Percentiles rank a stretch among this genome's conserved stretches.
These are phyloP conservation scores for Cymodocea nodosa DNA, from an alignment of 116 monocot species.

Conservation along the genomic window DNA sequence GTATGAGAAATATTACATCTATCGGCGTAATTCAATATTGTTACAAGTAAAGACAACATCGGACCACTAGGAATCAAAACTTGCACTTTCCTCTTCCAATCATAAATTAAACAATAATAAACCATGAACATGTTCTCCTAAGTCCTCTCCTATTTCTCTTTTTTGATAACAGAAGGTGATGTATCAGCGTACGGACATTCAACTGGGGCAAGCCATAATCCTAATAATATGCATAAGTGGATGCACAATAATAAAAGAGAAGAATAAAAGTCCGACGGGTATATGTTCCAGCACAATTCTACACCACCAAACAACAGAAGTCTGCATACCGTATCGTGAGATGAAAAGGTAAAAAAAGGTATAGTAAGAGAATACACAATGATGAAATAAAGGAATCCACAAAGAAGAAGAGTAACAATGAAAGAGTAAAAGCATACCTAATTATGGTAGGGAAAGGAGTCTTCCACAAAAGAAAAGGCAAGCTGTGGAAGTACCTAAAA, in stretches of 20 bases:
- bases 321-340: constrained; percentile 21
- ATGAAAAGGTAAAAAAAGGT: background rate
- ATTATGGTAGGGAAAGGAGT: constrained; percentile 52
- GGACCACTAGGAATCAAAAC: too few relatives aligned
- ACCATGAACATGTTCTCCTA: background rate
- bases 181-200: constrained; percentile 33
- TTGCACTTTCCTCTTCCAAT: too few relatives aligned
- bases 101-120: too few relatives aligned
- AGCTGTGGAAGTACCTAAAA: constrained; percentile 86
- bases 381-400: background rate
- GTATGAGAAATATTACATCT: too few relatives aligned
- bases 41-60: too few relatives aligned
- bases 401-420: background rate
- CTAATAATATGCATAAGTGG: constrained; percentile 65
- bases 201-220: constrained; percentile 50
- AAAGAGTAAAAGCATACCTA: constrained; percentile 20
- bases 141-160: constrained; percentile 9
- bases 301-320: constrained; percentile 52
- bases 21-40: too few relatives aligned
- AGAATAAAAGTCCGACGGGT: constrained; percentile 62
- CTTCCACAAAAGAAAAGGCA: constrained; percentile 95
- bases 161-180: constrained; percentile 9
- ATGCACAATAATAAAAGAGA: constrained; percentile 42
- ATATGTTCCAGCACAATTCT: constrained; percentile 92
- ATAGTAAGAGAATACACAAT: too few relatives aligned